Evolutionary conservation across 1,284 basidiomycete species (phyloP), one percentile per base, ranked within the genome.

Genomic region (Paramarasmius palmivorus): DNA sequence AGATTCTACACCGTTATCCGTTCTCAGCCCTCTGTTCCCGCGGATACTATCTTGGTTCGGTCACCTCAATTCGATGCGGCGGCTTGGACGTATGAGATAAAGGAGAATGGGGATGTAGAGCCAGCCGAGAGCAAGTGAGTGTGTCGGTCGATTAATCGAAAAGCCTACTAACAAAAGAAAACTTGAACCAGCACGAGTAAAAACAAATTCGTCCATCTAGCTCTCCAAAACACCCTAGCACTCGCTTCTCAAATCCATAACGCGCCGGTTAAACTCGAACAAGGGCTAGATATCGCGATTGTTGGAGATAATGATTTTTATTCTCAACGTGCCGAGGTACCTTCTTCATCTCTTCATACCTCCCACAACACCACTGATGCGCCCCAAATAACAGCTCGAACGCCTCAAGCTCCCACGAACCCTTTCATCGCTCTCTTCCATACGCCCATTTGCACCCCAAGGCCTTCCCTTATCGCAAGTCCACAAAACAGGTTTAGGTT

Each of bases 241-340:
- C 75, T 97, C 55, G 83, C 83, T 5, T 60, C 68, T 6, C 66
- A 71, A 14, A 67, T 73, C 22, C n/a, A n/a, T n/a, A n/a, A n/a
- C n/a, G 67, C 89, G 44, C 69, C 73, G 29, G 70, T 74, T 20
- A 64, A 72, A 12, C 70, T 92, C 12, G 64, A 69, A 1, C 61
- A 69, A 4, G 82, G 86, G 49, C 73, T 94, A 59, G 81, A 91
- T 63, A 83, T 98, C 57, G 82, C 82, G 29, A 92, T 98, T 53
- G 83, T 89, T 19, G 97, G 93, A 4, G 93, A 95, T 70, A 99
- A 99, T 65, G 97, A 98, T 70, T 99, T 98, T 64, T 99, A 99
- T 73, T 97, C 95, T 2, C 96, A 99, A 66, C 79, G 89, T 54
- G 84, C 86, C 52, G 88, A 92, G 79, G 93, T 91, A 57, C 58